phyloP scores from a whole-genome alignment of 1,139 yeast species.

The Chernovozyma aurita region DNA sequence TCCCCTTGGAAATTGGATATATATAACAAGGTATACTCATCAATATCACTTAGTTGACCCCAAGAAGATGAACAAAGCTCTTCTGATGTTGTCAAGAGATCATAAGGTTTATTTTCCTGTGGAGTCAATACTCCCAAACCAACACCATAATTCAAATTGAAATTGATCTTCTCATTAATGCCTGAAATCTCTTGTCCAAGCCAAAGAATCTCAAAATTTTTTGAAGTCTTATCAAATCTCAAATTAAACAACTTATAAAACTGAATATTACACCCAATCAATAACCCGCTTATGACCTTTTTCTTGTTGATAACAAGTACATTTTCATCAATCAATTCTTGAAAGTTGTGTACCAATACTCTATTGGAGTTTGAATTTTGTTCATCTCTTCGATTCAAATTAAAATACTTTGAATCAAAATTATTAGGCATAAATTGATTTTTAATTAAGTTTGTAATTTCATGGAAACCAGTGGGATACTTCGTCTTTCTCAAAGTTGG shows the following conservation, averaged over 20 bases:
- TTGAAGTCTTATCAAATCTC: conserved; percentile 16
- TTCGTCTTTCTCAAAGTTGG: conserved; percentile 12
- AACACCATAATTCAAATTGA: conserved; percentile 25
- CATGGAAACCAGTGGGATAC: conserved; percentile 28
- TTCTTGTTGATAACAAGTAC: conserved; percentile 27
- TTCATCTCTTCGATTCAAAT: conserved; percentile 10
- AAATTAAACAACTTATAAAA: conserved; percentile 19
- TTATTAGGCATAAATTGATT: conserved; percentile 19
- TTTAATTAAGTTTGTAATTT: conserved; percentile 23
- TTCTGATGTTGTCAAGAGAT: conserved; percentile 17
- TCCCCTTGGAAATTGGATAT: conserved; percentile 35
- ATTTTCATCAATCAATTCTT: conserved; percentile 24
- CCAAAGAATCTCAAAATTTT: conserved; percentile 28
- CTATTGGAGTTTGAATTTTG: conserved; percentile 13
- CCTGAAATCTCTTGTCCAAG: conserved; percentile 33
- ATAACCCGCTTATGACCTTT: conserved; percentile 23
- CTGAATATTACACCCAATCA: conserved; percentile 25
- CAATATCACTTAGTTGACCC: conserved; percentile 29
- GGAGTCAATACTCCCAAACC: conserved; percentile 35
- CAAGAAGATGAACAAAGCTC: conserved; percentile 39
- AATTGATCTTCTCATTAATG: conserved; percentile 14
- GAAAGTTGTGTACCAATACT: conserved; percentile 21
- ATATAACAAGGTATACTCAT: conserved; percentile 23
- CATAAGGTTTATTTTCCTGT: conserved; percentile 15
- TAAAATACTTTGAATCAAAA: conserved; percentile 18